Base-by-base conservation (phyloP, 2,329 filamentous ascomycete genomes). In the Triangularia verruculosa region DNA sequence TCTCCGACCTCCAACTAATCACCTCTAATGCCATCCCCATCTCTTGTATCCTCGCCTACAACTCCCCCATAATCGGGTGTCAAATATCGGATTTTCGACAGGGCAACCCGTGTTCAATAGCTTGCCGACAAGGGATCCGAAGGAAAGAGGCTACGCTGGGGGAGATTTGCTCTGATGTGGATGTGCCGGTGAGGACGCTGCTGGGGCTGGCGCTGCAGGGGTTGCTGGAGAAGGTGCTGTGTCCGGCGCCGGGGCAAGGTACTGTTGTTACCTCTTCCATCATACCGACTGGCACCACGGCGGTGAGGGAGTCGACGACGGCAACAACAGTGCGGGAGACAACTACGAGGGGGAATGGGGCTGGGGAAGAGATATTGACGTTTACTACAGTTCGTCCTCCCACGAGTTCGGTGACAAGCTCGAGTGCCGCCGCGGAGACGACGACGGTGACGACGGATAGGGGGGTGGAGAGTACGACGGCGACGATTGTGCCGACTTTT, bases 61-160 rank as follows among this genome's bases (percentile, higher is more conserved):
- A 78, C 67, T 71, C 72, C 5, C 74, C 75, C 4, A 75, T 82
- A 25, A 51, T 61, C n/a, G 73, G 74, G 57, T 82, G 80, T 69
- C 57, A 60, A 4, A 59, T 62, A 8, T 54, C 25, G 61, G 79
- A 82, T 67, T 80, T 80, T 25, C 66, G 64, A 6, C 61, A 61
- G 2, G 74, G 73, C 34, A 72, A 66, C 12, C 67, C 67, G 1
- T 82, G 80, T 70, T 80, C 79, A 15, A 39, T 63, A 3, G 63
- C 61, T 3, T 82, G 80, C 66, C 71, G 71, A 47, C 64, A 65
- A 7, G 75, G 90, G 61, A 91, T 97, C 30, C 86, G 92, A 69
- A 82, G 95, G 57, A 88, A 96, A 74, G 88, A 90, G 57, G 89
- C 93, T 69, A 90, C 89, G 30, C 84, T 90, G 39, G 83, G 85